Evolutionary conservation across 257 asterid species (phyloP).

Genomic region (Przewalskia tangutica): DNA sequence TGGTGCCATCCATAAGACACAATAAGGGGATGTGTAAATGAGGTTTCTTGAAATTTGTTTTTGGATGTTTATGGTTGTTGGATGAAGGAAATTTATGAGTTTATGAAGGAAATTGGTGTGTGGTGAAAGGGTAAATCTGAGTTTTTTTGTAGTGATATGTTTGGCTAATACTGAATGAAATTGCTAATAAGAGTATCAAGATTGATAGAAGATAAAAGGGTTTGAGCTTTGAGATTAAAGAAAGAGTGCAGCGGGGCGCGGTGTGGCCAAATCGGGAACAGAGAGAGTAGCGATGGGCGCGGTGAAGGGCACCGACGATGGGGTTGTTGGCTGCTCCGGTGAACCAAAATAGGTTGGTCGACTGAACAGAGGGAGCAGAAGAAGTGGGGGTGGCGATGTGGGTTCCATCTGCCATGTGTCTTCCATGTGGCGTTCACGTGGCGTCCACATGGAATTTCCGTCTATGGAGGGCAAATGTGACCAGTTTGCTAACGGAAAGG

Average conservation of each 20-base stretch:
- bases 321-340: too few relatives aligned
- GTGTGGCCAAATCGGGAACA: too few relatives aligned
- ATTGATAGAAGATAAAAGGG: slow-evolving; percentile 35
- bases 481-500: too few relatives aligned
- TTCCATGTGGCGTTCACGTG: too few relatives aligned
- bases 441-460: too few relatives aligned
- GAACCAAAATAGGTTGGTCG: too few relatives aligned
- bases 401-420: too few relatives aligned
- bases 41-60: slow-evolving; percentile 1
- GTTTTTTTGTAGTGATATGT: slow-evolving; percentile 10
- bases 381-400: too few relatives aligned
- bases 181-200: slow-evolving; percentile 30
- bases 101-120: slow-evolving; percentile 9
- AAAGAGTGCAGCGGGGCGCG: slow-evolving; percentile 8
- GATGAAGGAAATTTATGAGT: slow-evolving; percentile 12
- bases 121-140: slow-evolving; percentile 22
- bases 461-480: too few relatives aligned
- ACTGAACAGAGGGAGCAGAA: too few relatives aligned
- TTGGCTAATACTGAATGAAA: slow-evolving; percentile 22
- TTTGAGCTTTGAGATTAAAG: slow-evolving; percentile 14
- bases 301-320: too few relatives aligned
- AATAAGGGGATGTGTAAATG: slow-evolving; percentile 27
- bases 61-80: neutral
- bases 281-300: too few relatives aligned
- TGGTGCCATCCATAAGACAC: slow-evolving; percentile 93